Conservation (phyloP, 2,329 filamentous ascomycete species). For the Trichoderma sp. region DNA sequence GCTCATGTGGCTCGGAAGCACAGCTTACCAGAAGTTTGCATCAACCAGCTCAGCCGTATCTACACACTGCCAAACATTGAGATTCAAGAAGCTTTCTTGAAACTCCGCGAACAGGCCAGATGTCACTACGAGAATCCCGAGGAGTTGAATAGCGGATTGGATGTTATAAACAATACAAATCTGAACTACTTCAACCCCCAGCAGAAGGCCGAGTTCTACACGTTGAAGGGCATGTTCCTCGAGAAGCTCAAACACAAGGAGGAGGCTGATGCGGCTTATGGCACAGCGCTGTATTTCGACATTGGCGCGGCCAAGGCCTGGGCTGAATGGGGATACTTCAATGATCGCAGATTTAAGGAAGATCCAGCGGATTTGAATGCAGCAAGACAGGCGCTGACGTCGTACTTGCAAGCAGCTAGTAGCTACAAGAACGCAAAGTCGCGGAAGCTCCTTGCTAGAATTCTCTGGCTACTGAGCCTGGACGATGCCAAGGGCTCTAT, state of each 20-base stretch:
- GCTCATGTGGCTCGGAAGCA: constrained; percentile 98
- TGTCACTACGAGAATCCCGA: constrained; percentile 97
- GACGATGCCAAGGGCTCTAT: constrained; percentile 86
- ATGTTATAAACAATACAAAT: constrained; percentile 99
- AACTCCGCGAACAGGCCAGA: constrained; percentile 96
- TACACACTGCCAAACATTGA: constrained; percentile 99
- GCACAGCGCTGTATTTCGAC: constrained; percentile 93
- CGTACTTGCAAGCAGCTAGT: constrained; percentile 92
- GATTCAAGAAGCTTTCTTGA: constrained; percentile 98
- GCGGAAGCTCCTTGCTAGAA: constrained; percentile 87
- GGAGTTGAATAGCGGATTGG: constrained; percentile 87
- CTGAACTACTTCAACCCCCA: constrained; percentile 95
- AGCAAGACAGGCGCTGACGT: constrained; percentile 90
- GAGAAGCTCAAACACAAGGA: constrained; percentile 89
- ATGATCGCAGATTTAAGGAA: constrained; percentile 93
- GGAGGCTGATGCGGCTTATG: constrained; percentile 92
- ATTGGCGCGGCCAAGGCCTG: constrained; percentile 95
- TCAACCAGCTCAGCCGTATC: constrained; percentile 93
- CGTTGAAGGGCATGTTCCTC: constrained; percentile 98
- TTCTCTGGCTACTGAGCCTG: constrained; percentile 92
- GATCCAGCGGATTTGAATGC: constrained; percentile 80
- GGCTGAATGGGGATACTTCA: constrained; percentile 99
- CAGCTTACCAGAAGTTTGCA: constrained; percentile 94
- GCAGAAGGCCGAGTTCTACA: constrained; percentile 99
- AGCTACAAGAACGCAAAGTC: constrained; percentile 98